These are phyloP conservation scores for Teratosphaeria destructans DNA, from an alignment of 2,329 filamentous ascomycete species.

Conservation along the genomic window DNA sequence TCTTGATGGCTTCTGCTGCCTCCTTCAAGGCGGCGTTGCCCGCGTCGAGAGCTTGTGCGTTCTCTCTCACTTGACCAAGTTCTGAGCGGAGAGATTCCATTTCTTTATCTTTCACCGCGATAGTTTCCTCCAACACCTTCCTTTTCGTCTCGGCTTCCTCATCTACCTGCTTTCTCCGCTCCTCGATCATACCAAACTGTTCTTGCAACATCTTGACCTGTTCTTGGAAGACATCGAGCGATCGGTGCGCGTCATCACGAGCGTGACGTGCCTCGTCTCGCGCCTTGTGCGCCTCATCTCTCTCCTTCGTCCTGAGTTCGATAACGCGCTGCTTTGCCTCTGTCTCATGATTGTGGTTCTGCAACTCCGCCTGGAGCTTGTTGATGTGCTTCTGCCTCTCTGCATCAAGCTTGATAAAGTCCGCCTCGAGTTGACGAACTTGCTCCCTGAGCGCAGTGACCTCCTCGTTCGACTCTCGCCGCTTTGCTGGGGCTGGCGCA, in stretches of 20 bases:
- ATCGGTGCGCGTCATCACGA: neutral
- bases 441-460: neutral
- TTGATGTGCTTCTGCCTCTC: slow-evolving; percentile 45
- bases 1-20: neutral
- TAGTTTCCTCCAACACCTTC: neutral
- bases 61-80: neutral
- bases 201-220: neutral
- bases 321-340: neutral
- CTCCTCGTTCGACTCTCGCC: neutral
- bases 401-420: slow-evolving; percentile 27
- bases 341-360: neutral
- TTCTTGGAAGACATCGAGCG: neutral
- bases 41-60: neutral
- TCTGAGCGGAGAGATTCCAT: neutral
- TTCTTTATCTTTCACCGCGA: neutral
- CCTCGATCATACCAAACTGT: neutral
- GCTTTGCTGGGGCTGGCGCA: neutral
- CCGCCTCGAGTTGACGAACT: neutral
- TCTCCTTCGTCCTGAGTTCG: neutral
- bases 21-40: neutral
- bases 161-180: neutral
- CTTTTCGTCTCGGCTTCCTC: neutral
- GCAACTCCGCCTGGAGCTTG: neutral
- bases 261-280: neutral
- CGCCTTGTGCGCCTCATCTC: neutral